Percentiles rank a stretch among this genome's conserved stretches.
These are phyloP conservation scores for Triangularia verruculosa DNA, from an alignment of 2,329 filamentous ascomycete genomes.

Conservation along the genomic window DNA sequence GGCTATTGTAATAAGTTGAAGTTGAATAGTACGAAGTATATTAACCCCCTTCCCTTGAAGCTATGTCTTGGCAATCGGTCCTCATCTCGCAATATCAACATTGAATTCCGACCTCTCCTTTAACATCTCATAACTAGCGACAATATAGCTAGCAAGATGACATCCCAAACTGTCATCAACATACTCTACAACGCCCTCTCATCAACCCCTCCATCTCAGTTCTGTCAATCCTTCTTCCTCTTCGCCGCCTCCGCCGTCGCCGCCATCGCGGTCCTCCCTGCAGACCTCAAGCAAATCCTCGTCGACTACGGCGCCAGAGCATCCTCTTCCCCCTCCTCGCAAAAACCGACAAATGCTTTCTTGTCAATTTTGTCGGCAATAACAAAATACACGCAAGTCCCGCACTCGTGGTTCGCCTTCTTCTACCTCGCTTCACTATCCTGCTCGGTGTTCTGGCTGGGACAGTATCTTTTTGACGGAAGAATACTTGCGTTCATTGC, in stretches of 20 bases:
- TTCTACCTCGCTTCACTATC: constrained; percentile 76
- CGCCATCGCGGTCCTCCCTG: constrained; percentile 43
- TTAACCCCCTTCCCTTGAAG: neutral
- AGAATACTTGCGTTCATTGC: constrained; percentile 48
- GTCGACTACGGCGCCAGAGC: constrained; percentile 52
- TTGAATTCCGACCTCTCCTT: neutral
- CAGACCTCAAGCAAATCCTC: constrained; percentile 42
- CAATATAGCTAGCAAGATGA: neutral
- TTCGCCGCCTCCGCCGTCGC: constrained; percentile 41
- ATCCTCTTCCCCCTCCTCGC: constrained; percentile 14
- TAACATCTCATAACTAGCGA: neutral
- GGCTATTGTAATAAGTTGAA: neutral
- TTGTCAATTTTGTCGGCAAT: constrained; percentile 34
- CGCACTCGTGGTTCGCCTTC: constrained; percentile 84
- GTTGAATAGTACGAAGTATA: neutral
- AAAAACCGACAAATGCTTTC: neutral
- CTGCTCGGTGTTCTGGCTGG: constrained; percentile 71
- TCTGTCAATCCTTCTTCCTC: constrained; percentile 49
- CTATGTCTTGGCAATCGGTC: neutral
- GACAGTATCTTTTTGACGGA: constrained; percentile 58
- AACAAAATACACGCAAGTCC: constrained; percentile 57
- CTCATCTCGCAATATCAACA: neutral
- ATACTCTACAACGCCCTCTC: neutral
- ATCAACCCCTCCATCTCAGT: constrained; percentile 14
- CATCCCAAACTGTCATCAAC: neutral